Conservation (phyloP, 495 filamentous ascomycete species). For the Penicillium waksmanii region DNA sequence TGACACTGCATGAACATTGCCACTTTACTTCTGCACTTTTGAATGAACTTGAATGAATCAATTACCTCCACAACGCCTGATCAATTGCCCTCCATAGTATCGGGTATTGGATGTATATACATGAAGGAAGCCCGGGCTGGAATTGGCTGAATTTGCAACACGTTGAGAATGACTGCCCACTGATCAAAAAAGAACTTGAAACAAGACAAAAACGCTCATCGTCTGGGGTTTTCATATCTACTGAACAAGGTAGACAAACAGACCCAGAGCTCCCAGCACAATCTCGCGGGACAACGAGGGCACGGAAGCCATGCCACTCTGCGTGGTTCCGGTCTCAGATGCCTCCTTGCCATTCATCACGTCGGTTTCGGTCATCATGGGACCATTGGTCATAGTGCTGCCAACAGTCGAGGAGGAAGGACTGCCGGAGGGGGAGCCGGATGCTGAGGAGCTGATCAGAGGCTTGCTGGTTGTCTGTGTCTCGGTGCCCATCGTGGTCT, state of each 20-base stretch:
- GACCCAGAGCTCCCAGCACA: slow-evolving; percentile 18
- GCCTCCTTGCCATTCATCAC: slow-evolving; percentile 17
- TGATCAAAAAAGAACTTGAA: slow-evolving; percentile 6
- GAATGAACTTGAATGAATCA: not conserved
- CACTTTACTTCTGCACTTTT: slow-evolving; percentile 3
- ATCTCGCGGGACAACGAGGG: slow-evolving; percentile 20
- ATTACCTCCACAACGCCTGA: slow-evolving; percentile 22
- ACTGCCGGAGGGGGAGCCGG: slow-evolving; percentile 22
- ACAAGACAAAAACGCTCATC: not conserved
- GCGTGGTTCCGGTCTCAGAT: slow-evolving; percentile 16
- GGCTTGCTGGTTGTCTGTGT: slow-evolving; percentile 21
- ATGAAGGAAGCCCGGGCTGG: slow-evolving; percentile 19
- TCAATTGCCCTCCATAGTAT: slow-evolving; percentile 20
- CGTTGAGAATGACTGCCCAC: slow-evolving; percentile 1
- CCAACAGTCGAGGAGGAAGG: slow-evolving; percentile 13
- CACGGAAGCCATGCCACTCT: slow-evolving; percentile 24
- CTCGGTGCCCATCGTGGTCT: not conserved
- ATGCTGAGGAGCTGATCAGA: slow-evolving; percentile 25
- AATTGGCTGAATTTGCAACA: slow-evolving; percentile 6
- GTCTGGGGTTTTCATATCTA: not conserved
- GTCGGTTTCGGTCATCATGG: slow-evolving; percentile 11
- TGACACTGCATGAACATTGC: not conserved
- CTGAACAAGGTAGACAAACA: slow-evolving; percentile 24
- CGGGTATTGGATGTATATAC: slow-evolving; percentile 28
- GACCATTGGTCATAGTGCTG: slow-evolving; percentile 9